A percentile compares a stretch with the other conserved stretches of the same genome.
phyloP scores from a whole-genome alignment of 352 stramenopile species.

The Globisporangium megalacanthum region DNA sequence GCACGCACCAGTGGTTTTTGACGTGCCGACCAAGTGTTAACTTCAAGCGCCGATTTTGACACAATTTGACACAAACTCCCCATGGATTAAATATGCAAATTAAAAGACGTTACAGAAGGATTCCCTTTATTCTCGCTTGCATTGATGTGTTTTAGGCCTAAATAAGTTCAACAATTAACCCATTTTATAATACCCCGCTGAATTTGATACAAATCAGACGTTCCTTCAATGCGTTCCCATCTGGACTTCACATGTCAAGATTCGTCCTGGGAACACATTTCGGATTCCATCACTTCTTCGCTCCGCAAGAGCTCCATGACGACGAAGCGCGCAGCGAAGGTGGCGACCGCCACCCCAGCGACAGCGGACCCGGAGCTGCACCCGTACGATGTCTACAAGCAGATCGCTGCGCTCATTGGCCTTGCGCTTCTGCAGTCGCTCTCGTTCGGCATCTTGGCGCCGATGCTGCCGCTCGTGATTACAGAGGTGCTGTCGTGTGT shows the following conservation, averaged over 20 bases:
- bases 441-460: conserved; percentile 60
- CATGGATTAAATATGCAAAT: too few relatives aligned
- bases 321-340: neutral
- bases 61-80: too few relatives aligned
- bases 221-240: too few relatives aligned
- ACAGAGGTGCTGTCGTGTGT: conserved; percentile 37
- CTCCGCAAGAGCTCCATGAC: neutral
- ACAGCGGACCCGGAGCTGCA: neutral
- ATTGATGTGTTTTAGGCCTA: too few relatives aligned
- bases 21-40: conserved; percentile 62
- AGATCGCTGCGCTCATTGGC: conserved; percentile 35
- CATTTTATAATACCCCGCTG: too few relatives aligned
- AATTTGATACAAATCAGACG: too few relatives aligned
- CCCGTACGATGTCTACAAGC: conserved; percentile 15
- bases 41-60: neutral
- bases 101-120: too few relatives aligned
- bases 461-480: conserved; percentile 58
- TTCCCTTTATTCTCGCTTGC: too few relatives aligned
- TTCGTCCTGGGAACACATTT: too few relatives aligned
- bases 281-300: too few relatives aligned
- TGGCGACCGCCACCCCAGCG: neutral
- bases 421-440: conserved; percentile 44
- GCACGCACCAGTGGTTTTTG: conserved; percentile 72
- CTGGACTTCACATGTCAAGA: too few relatives aligned
- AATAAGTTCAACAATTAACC: too few relatives aligned